Evolutionary conservation across 2,329 filamentous ascomycete species (phyloP), one percentile per base, ranked within the genome.

Genomic region (Cadophora sp.): DNA sequence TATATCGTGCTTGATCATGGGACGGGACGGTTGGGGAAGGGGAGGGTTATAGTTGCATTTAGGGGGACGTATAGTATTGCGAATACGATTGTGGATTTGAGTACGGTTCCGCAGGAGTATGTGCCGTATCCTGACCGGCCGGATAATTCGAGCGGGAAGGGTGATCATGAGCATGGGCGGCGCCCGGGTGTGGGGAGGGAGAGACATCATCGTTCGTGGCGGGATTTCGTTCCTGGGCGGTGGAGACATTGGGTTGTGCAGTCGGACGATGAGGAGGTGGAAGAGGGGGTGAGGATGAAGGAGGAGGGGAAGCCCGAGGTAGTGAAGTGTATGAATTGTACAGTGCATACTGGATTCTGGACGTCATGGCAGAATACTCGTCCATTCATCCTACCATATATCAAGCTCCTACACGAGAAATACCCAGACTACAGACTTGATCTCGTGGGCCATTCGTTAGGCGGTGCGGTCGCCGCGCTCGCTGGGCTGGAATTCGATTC

Each of bases 41-140:
- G 72, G 3, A 84, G 89, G 66, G 91, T 99, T 65, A 83, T 98
- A 55, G 86, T 98, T 45, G 94, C 94, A 9, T 98, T 98, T 75
- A 89, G 96, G 56, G 96, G 96, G 27, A 98, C 96, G 16, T 97
- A 98, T 80, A 97, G 94, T 72, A 85, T 99, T 74, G 87, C 93
- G 62, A 97, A 98, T 78, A 94, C 94, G 14, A 90, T 99, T 69
- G 85, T 94, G 59, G 96, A 99, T 80, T 84, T 99, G 64, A 94
- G 92, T 70, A 96, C 94, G 1, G 84, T 95, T 2, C 94, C 94
- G 14, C 95, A 98, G 78, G 87, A 92, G 77, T 99, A 98, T 76
- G 87, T 94, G 0, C 94, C 96, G 0, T 99, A 97, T 77, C 91
- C 92, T 0, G 68, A 65, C 47, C 77, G 78, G 62, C 79, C 80